A percentile compares a stretch with the other conserved stretches of the same genome.
These are phyloP conservation scores for Betula pendula DNA, from an alignment of 306 rosid genomes.

Conservation along the genomic window DNA sequence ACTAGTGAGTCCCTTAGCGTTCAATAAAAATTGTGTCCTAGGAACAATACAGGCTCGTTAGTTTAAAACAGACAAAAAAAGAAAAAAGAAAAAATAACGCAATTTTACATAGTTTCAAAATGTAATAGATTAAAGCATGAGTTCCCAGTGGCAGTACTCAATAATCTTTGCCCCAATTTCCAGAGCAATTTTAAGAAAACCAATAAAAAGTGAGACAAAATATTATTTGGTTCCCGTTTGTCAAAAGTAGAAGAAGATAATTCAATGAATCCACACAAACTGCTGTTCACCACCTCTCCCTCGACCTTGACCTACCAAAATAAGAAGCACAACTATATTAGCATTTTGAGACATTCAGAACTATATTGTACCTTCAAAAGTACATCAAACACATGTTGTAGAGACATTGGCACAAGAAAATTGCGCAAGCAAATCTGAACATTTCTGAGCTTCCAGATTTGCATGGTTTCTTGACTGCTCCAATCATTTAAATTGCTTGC, in stretches of 20 bases:
- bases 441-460: not conserved
- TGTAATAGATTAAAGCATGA: slow-evolving; percentile 31
- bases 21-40: slow-evolving; percentile 38
- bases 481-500: not conserved
- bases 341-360: slow-evolving; percentile 12
- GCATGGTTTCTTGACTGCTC: not conserved
- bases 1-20: slow-evolving; percentile 34
- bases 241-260: slow-evolving; percentile 36
- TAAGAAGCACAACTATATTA: slow-evolving; percentile 7
- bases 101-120: slow-evolving; percentile 41
- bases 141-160: slow-evolving; percentile 36
- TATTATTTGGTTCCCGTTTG: slow-evolving; percentile 45
- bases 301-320: slow-evolving; percentile 48
- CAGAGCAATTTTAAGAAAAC: slow-evolving; percentile 35
- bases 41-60: slow-evolving; percentile 41
- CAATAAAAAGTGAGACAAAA: slow-evolving; percentile 31
- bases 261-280: slow-evolving; percentile 28
- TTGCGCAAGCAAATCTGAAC: not conserved
- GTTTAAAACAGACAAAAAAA: slow-evolving; percentile 13
- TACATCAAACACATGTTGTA: not conserved
- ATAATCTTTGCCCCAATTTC: slow-evolving; percentile 43
- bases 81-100: slow-evolving; percentile 20
- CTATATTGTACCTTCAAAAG: not conserved
- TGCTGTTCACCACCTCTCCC: slow-evolving; percentile 55
- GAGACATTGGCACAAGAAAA: not conserved